Evolutionary conservation across 1,139 yeast genomes (phyloP).

Genomic region (Nakaseomyces bracarensis): DNA sequence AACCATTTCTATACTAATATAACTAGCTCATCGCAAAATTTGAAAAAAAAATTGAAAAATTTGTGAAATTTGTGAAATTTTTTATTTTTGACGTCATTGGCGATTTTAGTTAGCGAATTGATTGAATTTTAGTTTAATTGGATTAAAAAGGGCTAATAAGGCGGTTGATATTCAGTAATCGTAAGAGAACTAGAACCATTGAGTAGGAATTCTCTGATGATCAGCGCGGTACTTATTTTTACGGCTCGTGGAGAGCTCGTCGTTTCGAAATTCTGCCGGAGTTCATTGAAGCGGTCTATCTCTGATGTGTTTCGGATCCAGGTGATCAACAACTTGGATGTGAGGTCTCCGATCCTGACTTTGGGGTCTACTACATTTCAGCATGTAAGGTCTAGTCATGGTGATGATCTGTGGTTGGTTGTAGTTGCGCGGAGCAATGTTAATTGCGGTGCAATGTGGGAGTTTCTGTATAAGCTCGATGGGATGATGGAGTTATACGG

Average conservation of each 20-base stretch:
- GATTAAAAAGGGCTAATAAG: too few species aligned
- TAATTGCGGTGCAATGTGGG: constrained; percentile 74
- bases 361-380: constrained; percentile 88
- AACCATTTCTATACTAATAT: not conserved
- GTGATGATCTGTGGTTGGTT: constrained; percentile 61
- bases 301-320: constrained; percentile 90
- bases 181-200: too few species aligned
- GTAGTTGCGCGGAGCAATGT: constrained; percentile 84
- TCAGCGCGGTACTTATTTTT: constrained; percentile 69
- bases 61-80: too few species aligned
- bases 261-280: constrained; percentile 64
- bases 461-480: constrained; percentile 57
- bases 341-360: constrained; percentile 76
- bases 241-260: constrained; percentile 81
- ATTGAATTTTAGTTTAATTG: too few species aligned
- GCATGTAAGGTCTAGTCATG: constrained; percentile 51
- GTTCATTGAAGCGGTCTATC: constrained; percentile 60
- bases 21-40: constrained; percentile 4
- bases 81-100: not conserved
- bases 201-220: constrained; percentile 38
- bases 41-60: too few species aligned
- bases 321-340: constrained; percentile 58
- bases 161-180: too few species aligned
- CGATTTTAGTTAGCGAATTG: constrained; percentile 3
- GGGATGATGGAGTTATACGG: constrained; percentile 21